phyloP scores from a whole-genome alignment of 2,329 filamentous ascomycete species.

The Ceratocystis cubensis region DNA sequence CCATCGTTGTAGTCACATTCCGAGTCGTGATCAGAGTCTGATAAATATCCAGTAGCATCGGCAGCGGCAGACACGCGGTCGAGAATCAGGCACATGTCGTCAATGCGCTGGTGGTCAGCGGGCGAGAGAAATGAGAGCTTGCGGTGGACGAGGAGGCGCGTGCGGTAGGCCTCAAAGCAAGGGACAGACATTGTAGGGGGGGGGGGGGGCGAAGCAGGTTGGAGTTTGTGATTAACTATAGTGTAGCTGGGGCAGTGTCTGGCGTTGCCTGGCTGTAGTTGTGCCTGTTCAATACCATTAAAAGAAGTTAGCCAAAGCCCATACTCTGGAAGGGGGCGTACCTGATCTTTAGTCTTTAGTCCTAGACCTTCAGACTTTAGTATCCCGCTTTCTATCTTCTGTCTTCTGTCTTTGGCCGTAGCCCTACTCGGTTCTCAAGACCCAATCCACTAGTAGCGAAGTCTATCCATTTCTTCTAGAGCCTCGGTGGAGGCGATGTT shows the following conservation, averaged over 20 bases:
- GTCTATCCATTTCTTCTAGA: too few species aligned
- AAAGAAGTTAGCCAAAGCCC: neutral
- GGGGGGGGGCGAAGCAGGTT: neutral
- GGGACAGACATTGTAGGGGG: neutral
- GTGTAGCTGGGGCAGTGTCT: neutral
- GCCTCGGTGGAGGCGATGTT: too few species aligned
- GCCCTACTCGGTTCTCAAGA: too few species aligned
- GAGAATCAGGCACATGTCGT: constrained; percentile 14
- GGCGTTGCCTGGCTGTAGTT: neutral
- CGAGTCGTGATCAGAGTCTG: neutral
- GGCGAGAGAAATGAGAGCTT: constrained; percentile 11
- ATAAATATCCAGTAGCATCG: neutral
- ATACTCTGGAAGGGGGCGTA: neutral
- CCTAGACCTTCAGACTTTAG: too few species aligned
- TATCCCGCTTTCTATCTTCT: too few species aligned
- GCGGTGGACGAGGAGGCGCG: constrained; percentile 3
- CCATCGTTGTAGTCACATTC: neutral
- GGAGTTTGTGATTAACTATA: neutral
- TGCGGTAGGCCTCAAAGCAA: constrained; percentile 12
- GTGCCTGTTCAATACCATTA: too few species aligned
- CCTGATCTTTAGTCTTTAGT: neutral
- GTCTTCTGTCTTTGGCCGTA: too few species aligned
- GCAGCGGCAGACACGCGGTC: neutral
- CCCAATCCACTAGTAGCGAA: too few species aligned
- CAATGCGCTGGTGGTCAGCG: constrained; percentile 9